Conservation (phyloP, 2,329 filamentous ascomycete genomes). For the Pseudonectria foliicola region DNA sequence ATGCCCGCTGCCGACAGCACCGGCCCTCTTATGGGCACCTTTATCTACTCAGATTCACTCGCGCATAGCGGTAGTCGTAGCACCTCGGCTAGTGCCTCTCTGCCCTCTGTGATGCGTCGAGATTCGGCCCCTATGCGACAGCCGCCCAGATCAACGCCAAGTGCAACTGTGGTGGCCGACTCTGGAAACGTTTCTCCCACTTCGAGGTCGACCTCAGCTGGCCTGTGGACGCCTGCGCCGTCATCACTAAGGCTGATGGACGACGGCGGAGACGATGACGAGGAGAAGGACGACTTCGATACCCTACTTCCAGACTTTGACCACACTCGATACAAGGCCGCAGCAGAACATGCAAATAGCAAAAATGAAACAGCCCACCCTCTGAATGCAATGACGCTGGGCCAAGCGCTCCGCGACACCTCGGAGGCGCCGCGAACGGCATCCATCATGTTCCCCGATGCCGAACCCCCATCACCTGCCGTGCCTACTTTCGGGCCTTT, state of each 20-base stretch:
- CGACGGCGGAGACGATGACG: slow-evolving; percentile 39
- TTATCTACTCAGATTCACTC: slow-evolving; percentile 36
- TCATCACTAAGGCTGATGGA: slow-evolving; percentile 37
- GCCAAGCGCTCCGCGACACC: neutral
- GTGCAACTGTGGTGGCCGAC: slow-evolving; percentile 11
- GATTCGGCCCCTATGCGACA: slow-evolving; percentile 23
- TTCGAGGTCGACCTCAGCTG: slow-evolving; percentile 15
- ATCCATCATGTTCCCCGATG: slow-evolving; percentile 9
- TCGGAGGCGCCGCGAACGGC: slow-evolving; percentile 6
- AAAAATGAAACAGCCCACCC: slow-evolving; percentile 5
- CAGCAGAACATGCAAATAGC: neutral
- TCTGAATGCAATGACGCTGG: no score
- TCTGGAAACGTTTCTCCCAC: slow-evolving; percentile 16
- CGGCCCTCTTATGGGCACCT: slow-evolving; percentile 27
- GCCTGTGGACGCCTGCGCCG: slow-evolving; percentile 28
- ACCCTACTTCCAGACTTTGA: slow-evolving; percentile 47
- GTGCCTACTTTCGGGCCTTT: slow-evolving; percentile 14
- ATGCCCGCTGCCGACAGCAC: slow-evolving; percentile 14
- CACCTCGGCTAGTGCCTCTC: slow-evolving; percentile 36
- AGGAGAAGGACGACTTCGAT: slow-evolving; percentile 37
- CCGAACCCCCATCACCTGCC: slow-evolving; percentile 15
- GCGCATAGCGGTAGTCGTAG: slow-evolving; percentile 35
- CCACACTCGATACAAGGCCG: slow-evolving; percentile 26
- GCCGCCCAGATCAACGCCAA: slow-evolving; percentile 10
- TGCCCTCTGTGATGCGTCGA: slow-evolving; percentile 22